Evolutionary conservation across 495 filamentous ascomycete species (phyloP), one percentile per base, ranked within the genome.

Genomic region (Lasiosphaeriaceae sp.): DNA sequence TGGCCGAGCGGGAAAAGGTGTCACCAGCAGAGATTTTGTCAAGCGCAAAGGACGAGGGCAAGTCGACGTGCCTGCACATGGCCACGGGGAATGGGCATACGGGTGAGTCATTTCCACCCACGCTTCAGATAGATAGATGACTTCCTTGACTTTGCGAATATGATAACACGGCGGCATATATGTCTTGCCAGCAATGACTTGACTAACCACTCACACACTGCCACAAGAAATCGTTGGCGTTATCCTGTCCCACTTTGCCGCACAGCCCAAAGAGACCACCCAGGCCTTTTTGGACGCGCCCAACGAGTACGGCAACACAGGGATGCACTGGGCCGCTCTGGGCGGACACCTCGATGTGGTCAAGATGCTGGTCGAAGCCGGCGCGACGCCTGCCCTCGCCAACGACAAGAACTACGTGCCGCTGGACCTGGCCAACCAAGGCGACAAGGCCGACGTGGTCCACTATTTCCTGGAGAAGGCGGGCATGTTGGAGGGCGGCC

Each of bases 251-350:
- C 60, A 73, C 50, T 74, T 77, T 39, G 57, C 72, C 51, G 63
- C 55, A 22, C 52, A 51, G 12, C 52, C 61, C 6, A 65, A 64
- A 34, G 50, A 64, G 19, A 59, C 69, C 55, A 74, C 72, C 47
- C 67, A 69, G 34, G 60, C 73, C 0, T 78, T 86, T 34, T 56
- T 96, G 11, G 86, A 94, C 72, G 55, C 80, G 69, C 72, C 80
- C 66, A 97, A 97, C 59, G 68, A 81, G 55, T 83, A 86, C 23
- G 92, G 90, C 24, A 96, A 96, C 74, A 96, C 93, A 11, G 79
- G 90, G 1, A 72, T 97, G 52, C 92, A 97, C 75, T 97, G 90
- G 90, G 93, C 92, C 0, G 86, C 90, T 1, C 74, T 96, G 55
- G 93, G 94, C 59, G 92, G 93, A 14, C 90, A 96, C 63, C 71